These are phyloP conservation scores for Begonia loranthoides DNA, from an alignment of 306 rosid genomes.

Conservation along the genomic window DNA sequence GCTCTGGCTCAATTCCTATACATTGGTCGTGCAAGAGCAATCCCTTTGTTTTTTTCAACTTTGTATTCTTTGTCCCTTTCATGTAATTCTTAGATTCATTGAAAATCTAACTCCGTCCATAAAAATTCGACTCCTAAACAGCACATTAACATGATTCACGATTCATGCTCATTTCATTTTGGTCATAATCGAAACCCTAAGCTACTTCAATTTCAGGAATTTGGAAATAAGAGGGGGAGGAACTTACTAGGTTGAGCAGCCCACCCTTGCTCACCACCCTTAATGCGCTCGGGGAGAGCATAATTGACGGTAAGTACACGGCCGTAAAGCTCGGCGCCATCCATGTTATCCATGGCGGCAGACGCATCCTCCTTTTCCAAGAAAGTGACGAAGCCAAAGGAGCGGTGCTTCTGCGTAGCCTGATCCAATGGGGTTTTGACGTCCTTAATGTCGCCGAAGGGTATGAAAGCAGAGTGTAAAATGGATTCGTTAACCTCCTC, in stretches of 20 bases:
- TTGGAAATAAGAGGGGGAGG: not conserved
- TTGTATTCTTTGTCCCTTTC: too few relatives aligned
- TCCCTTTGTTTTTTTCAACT: too few relatives aligned
- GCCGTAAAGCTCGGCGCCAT: slow-evolving; percentile 93
- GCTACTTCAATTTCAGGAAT: too few relatives aligned
- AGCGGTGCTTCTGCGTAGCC: slow-evolving; percentile 95
- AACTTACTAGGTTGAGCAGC: slow-evolving; percentile 87
- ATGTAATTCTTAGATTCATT: too few relatives aligned
- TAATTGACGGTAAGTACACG: slow-evolving; percentile 94
- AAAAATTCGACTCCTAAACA: too few relatives aligned
- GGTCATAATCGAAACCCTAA: too few relatives aligned
- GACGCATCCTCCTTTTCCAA: slow-evolving; percentile 83
- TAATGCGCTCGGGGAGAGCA: slow-evolving; percentile 76
- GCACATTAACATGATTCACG: too few relatives aligned
- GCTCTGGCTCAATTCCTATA: too few relatives aligned
- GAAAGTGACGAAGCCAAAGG: slow-evolving; percentile 92
- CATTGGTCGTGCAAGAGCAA: too few relatives aligned
- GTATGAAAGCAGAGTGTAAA: slow-evolving; percentile 79
- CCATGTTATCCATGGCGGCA: slow-evolving; percentile 97
- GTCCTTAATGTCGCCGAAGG: slow-evolving; percentile 89
- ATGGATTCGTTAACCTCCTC: slow-evolving; percentile 86
- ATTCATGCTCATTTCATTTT: too few relatives aligned
- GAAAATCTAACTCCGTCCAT: too few relatives aligned
- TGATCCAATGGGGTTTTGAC: slow-evolving; percentile 89
- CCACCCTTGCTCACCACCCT: slow-evolving; percentile 99